A percentile compares a stretch with the other conserved stretches of the same genome.
Conservation (phyloP, 192 early-diverging fungal species). For the Thamnidium elegans region DNA sequence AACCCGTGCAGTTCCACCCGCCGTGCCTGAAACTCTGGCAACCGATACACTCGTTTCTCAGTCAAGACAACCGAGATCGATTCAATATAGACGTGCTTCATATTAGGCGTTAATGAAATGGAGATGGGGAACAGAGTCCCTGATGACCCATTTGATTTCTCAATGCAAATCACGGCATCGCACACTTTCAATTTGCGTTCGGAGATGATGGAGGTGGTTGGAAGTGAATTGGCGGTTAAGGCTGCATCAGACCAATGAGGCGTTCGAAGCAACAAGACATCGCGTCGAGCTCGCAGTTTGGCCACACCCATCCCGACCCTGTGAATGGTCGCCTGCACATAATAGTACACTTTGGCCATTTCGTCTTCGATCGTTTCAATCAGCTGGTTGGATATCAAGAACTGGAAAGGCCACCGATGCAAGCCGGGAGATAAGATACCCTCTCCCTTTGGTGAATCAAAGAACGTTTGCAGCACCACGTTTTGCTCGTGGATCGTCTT, state of each 20-base stretch:
- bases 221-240: conserved; percentile 21
- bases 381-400: conserved; percentile 26
- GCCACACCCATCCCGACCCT: background rate
- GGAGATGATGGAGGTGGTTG: conserved; percentile 24
- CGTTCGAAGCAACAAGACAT: conserved; percentile 30
- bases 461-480: conserved; percentile 19
- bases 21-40: conserved; percentile 29
- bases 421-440: conserved; percentile 9
- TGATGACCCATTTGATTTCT: conserved; percentile 27
- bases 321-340: conserved; percentile 25
- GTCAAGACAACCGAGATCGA: conserved; percentile 23
- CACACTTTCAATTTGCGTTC: conserved; percentile 20
- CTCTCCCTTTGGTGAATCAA: background rate
- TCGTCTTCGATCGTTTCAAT: conserved; percentile 37
- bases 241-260: conserved; percentile 18
- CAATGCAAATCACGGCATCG: conserved; percentile 22
- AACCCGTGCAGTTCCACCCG: conserved; percentile 14
- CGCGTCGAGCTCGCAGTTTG: conserved; percentile 20
- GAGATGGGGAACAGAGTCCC: conserved; percentile 28
- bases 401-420: conserved; percentile 32
- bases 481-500: conserved; percentile 32
- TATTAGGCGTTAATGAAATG: conserved; percentile 14
- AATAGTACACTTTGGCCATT: conserved; percentile 28
- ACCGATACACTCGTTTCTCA: conserved; percentile 25
- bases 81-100: conserved; percentile 29